Conservation (phyloP, 2,329 filamentous ascomycete genomes). For the Dryadomyces quercus-mongolicae region DNA sequence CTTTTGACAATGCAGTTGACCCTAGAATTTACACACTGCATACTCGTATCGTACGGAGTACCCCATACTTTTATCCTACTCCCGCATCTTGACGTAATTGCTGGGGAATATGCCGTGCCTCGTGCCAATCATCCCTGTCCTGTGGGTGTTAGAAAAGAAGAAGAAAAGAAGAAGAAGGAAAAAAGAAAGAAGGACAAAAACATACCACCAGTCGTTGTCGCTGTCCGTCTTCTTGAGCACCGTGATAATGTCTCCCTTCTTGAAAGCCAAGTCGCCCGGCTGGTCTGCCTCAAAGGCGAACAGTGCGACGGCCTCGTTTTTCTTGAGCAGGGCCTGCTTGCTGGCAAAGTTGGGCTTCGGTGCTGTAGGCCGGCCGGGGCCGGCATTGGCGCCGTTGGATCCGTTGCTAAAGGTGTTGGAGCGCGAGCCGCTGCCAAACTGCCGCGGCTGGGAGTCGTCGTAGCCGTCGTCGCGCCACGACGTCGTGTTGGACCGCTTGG, state of each 20-base stretch:
- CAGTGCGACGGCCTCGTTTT: conserved; percentile 79
- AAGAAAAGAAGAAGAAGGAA: not conserved
- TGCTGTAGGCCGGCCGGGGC: conserved; percentile 68
- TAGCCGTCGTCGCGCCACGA: conserved; percentile 64
- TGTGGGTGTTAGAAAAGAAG: conserved; percentile 17
- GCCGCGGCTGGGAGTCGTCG: conserved; percentile 34
- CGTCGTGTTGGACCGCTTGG: conserved; percentile 41
- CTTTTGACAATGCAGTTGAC: not conserved
- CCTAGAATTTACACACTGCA: no score
- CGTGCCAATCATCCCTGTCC: conserved; percentile 80
- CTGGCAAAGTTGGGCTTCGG: conserved; percentile 75
- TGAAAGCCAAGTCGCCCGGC: conserved; percentile 84
- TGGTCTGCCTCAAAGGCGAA: conserved; percentile 94
- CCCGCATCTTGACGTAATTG: conserved; percentile 58
- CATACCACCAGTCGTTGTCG: conserved; percentile 87
- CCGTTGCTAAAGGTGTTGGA: conserved; percentile 37
- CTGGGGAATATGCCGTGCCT: conserved; percentile 89
- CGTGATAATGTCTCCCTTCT: conserved; percentile 94
- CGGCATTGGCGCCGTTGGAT: conserved; percentile 26
- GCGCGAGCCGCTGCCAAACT: conserved; percentile 27
- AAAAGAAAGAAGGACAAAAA: conserved; percentile 15
- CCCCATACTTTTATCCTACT: conserved; percentile 23
- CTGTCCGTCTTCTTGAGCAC: conserved; percentile 91
- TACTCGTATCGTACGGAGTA: not conserved
- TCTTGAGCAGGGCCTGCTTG: conserved; percentile 42